Conservation (phyloP, 2,329 filamentous ascomycete genomes). For the Phialophora expanda region DNA sequence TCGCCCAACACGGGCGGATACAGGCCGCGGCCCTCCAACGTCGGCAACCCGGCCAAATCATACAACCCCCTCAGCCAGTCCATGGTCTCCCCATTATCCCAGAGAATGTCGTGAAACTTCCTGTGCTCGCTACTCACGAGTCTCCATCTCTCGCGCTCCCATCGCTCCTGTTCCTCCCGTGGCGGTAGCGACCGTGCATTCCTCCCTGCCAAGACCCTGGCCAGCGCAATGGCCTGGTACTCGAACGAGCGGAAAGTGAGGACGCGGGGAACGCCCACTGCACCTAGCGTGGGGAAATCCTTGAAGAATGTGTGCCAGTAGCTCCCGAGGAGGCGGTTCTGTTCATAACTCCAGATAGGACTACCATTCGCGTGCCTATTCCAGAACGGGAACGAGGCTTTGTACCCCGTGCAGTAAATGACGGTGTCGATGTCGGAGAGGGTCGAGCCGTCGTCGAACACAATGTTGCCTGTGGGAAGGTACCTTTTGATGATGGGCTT, state of each 20-base stretch:
- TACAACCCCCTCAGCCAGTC: slow-evolving; percentile 34
- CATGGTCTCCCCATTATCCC: slow-evolving; percentile 38
- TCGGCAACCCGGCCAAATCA: slow-evolving; percentile 34
- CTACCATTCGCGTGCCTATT: slow-evolving; percentile 54
- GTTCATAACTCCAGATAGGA: slow-evolving; percentile 57
- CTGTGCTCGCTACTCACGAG: slow-evolving; percentile 30
- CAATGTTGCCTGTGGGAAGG: slow-evolving; percentile 51
- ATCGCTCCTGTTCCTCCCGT: slow-evolving; percentile 55
- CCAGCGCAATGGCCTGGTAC: slow-evolving; percentile 69
- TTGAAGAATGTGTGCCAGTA: slow-evolving; percentile 63
- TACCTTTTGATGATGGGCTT: slow-evolving; percentile 59
- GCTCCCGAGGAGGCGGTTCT: slow-evolving; percentile 51
- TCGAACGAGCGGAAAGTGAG: slow-evolving; percentile 72
- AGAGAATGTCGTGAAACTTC: slow-evolving; percentile 37
- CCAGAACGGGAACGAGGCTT: slow-evolving; percentile 57
- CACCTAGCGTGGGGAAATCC: slow-evolving; percentile 56
- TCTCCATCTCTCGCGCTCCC: slow-evolving; percentile 59
- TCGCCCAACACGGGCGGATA: slow-evolving; percentile 35
- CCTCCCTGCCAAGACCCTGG: slow-evolving; percentile 62
- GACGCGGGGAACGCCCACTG: slow-evolving; percentile 51
- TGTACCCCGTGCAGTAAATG: slow-evolving; percentile 67
- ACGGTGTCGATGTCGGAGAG: slow-evolving; percentile 64
- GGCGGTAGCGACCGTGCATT: slow-evolving; percentile 54
- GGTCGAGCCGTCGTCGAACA: slow-evolving; percentile 62
- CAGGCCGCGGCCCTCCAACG: slow-evolving; percentile 35